Base-by-base conservation (phyloP, 768 basidiomycete genomes). In the Hydnomerulius pinastri region DNA sequence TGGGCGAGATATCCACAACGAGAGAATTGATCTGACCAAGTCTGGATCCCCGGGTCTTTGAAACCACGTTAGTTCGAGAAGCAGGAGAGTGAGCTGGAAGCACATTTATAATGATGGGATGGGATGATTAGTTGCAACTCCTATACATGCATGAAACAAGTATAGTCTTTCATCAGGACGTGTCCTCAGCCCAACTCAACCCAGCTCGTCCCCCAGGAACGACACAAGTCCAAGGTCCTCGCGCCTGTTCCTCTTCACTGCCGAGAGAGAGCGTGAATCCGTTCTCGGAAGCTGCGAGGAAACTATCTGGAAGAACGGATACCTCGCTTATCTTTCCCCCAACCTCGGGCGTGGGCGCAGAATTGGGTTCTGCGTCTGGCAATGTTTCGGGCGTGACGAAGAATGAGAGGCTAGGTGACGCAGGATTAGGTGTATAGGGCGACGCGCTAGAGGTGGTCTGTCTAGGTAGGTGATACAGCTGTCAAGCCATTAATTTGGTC, bases 271-370 rank as follows among this genome's bases (percentile, higher is more conserved):
- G 55, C 3, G 64, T 58, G 51, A 82, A 77, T 8, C 82, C 82
- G 48, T 81, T 80, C 61, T 83, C 82, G 45, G 79, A 83, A 10
- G 71, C 71, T 2, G 72, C 77, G n/a, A 78, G 43, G 39, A 83
- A 83, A 0, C 57, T 55, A 17, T 58, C 46, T 13, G 46, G 37
- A 43, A 59, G 17, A 9, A 52, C 15, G 3, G 28, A 40, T 5
- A 29, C 12, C 13, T 39, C 53, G 58, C 3, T 17, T 42, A 23
- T 46, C 53, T 48, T 46, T 18, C 4, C 49, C 9, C 9, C 3
- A 11, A 18, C 25, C 2, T 47, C 39, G 23, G 24, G 27, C 24
- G 20, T 20, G 20, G 20, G 9, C 24, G 46, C 53, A 28, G 42
- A 33, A 8, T 10, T 12, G 6, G 37, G 27, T 37, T 33, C 27